Evolutionary conservation across 495 filamentous ascomycete species (phyloP).

Genomic region (Penicillium coffeae): DNA sequence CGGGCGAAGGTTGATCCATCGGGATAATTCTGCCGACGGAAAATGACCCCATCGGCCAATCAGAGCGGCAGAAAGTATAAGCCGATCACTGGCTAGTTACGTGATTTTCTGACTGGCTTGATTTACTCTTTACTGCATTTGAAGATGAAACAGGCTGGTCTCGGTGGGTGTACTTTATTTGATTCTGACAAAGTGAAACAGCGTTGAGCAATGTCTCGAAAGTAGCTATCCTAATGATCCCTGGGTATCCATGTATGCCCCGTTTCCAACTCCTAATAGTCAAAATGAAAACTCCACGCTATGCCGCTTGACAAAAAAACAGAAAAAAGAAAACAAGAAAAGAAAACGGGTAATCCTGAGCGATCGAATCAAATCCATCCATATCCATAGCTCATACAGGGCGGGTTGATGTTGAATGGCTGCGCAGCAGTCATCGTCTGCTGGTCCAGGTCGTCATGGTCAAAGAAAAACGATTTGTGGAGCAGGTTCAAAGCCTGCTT

Average conservation of each 20-base stretch:
- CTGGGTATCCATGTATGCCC: slow-evolving; percentile 26
- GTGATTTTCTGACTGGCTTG: too few species aligned
- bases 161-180: slow-evolving; percentile 3
- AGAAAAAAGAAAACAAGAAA: slow-evolving; percentile 11
- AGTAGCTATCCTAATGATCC: slow-evolving; percentile 17
- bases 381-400: slow-evolving; percentile 41
- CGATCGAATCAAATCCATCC: slow-evolving; percentile 34
- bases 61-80: background rate
- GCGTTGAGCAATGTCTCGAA: slow-evolving; percentile 9
- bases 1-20: slow-evolving; percentile 15
- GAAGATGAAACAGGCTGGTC: background rate
- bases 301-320: slow-evolving; percentile 28
- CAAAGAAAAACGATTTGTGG: slow-evolving; percentile 48
- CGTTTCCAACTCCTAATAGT: slow-evolving; percentile 14
- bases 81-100: background rate
- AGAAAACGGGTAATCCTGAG: slow-evolving; percentile 1
- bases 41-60: slow-evolving; percentile 1
- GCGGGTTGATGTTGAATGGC: slow-evolving; percentile 29
- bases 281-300: slow-evolving; percentile 32
- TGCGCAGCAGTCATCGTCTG: slow-evolving; percentile 24
- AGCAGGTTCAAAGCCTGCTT: slow-evolving; percentile 35
- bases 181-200: slow-evolving; percentile 3
- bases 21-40: slow-evolving; percentile 7
- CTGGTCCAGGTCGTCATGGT: slow-evolving; percentile 35
- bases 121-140: background rate